Percentiles rank a stretch among this genome's conserved stretches.
Conservation (phyloP, 495 filamentous ascomycete species). For the Penicillium alfredii region DNA sequence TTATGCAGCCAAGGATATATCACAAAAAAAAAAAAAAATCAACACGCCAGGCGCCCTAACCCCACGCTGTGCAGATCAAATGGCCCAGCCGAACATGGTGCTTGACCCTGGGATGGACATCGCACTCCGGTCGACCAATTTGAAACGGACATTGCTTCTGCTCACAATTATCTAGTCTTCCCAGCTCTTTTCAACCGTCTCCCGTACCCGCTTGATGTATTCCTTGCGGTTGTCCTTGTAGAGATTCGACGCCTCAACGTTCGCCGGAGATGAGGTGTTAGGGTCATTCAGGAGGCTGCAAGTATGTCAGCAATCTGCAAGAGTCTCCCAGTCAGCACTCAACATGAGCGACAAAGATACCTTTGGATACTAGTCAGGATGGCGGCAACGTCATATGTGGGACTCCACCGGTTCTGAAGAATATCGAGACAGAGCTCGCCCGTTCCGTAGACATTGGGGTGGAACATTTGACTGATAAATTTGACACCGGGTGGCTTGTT, state of each 20-base stretch:
- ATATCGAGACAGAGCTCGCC: conserved; percentile 97
- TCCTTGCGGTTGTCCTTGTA: conserved; percentile 98
- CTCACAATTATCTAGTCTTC: conserved; percentile 68
- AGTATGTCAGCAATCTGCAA: conserved; percentile 5
- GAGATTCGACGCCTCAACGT: conserved; percentile 95
- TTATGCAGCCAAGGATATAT: conserved; percentile 9
- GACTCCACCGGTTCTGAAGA: conserved; percentile 96
- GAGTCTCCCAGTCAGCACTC: conserved; percentile 4
- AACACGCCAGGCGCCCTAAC: conserved; percentile 38
- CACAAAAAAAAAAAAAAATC: conserved; percentile 12
- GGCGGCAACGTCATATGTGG: conserved; percentile 96
- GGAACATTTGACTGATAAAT: conserved; percentile 98
- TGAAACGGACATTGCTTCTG: no score
- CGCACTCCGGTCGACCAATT: no score
- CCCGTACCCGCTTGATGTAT: conserved; percentile 88
- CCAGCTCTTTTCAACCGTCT: conserved; percentile 99
- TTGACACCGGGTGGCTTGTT: conserved; percentile 98
- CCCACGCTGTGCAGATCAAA: conserved; percentile 44
- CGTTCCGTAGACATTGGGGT: conserved; percentile 96
- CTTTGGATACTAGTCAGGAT: conserved; percentile 97
- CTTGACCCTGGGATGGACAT: no score
- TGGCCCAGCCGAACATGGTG: conserved; percentile 12
- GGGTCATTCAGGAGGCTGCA: conserved; percentile 92
- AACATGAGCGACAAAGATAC: no score
- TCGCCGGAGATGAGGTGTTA: conserved; percentile 94